Base-by-base conservation (phyloP, 2,329 filamentous ascomycete genomes). In the Xylaria sp. region DNA sequence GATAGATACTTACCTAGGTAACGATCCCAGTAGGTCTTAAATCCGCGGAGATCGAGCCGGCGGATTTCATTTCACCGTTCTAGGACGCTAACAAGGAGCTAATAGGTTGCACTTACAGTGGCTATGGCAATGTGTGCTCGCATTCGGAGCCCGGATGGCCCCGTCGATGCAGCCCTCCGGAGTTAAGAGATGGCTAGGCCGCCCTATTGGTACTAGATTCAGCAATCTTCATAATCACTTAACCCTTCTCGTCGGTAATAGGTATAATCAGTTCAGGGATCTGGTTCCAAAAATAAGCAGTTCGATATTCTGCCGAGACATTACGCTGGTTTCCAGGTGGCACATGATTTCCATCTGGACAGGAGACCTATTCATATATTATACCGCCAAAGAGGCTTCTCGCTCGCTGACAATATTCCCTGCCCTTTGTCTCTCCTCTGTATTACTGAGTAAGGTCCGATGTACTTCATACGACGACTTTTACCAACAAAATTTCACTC, bases 401-500 rank as follows among this genome's bases (percentile, higher is more conserved):
- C 11, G 3, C 17, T 45, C 42, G 5, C n/a, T 19, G 42, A n/a
- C 42, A 7, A 5, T 48, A 9, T 5, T 30, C 30, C 11, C 12
- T 34, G 19, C 6, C 8, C 19, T 14, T 48, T 11, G 12, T 45
- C 50, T 32, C 53, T 24, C 56, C 36, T 19, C 11, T 42, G 21
- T 19, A 24, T 11, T 19, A 42, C 11, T 17, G 34, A 50, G 14
- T 27, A 27, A 42, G 21, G 48, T 17, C 60, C 51, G 14, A 71
- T 71, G 69, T 58, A 53, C 27, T 64, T 62, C 53, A 27, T 71
- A 48, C 64, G 50, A 50, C 58, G 56, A 27, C 21, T 64, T 39
- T 30, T 61, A 2, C 58, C 36, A 27, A 50, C 56, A 19, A 51
- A 27, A 59, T 58, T 48, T 53, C 69, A 55, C 21, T 32, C 24